phyloP scores from a whole-genome alignment of 2,329 filamentous ascomycete species.

The Aspergillus pseudoglaucus region DNA sequence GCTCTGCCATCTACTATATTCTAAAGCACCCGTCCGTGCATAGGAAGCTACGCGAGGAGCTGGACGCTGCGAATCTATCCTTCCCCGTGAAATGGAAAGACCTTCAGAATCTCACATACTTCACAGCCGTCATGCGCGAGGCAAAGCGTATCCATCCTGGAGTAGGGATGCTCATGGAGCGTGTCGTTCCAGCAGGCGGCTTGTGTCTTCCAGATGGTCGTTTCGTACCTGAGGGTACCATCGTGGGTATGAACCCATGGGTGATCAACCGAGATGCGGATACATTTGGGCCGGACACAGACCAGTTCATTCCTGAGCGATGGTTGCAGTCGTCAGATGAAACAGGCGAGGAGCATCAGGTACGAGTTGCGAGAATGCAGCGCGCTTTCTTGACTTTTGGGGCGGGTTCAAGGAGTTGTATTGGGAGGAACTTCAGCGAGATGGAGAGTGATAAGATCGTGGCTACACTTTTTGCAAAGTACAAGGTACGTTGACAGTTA shows the following conservation, averaged over 20 bases:
- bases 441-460: constrained; percentile 16
- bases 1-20: constrained; percentile 26
- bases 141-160: constrained; percentile 9
- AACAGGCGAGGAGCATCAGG: constrained; percentile 6
- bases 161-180: neutral
- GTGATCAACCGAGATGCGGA: constrained; percentile 62
- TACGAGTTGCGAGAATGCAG: constrained; percentile 15
- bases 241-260: constrained; percentile 60
- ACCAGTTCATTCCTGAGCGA: constrained; percentile 42
- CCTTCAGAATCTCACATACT: constrained; percentile 5
- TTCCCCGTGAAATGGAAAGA: constrained; percentile 5
- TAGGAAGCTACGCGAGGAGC: constrained; percentile 19
- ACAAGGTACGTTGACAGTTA: constrained; percentile 29
- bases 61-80: constrained; percentile 9
- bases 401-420: constrained; percentile 12
- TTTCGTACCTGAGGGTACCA: constrained; percentile 18
- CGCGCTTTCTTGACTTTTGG: constrained; percentile 16
- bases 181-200: neutral
- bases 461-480: constrained; percentile 33
- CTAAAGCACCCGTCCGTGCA: constrained; percentile 18
- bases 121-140: constrained; percentile 10
- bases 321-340: constrained; percentile 18
- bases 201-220: constrained; percentile 14
- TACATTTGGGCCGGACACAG: constrained; percentile 62
- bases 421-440: constrained; percentile 6